Evolutionary conservation across 139 green algal species (phyloP).

Genomic region (Closterium sp.): DNA sequence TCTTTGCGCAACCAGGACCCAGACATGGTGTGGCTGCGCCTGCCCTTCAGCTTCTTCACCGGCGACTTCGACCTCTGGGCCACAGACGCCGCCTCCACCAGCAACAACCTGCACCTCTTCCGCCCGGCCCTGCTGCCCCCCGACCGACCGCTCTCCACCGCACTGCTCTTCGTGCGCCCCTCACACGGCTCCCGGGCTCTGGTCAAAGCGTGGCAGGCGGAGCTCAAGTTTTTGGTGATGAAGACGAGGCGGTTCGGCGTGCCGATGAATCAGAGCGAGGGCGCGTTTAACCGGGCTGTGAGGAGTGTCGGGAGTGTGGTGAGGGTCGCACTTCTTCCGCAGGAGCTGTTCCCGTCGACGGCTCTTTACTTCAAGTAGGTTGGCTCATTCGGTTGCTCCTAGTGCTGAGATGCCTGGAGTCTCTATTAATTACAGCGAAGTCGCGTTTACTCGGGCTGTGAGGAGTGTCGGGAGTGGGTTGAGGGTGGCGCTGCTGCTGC

Average conservation of each 20-base stretch:
- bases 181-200: background rate
- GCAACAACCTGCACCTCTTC: background rate
- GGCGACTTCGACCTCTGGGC: background rate
- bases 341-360: background rate
- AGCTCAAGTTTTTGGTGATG: background rate
- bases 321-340: background rate
- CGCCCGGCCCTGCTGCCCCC: background rate
- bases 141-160: background rate
- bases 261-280: background rate
- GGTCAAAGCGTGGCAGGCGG: background rate
- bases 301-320: background rate
- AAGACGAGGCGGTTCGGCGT: background rate
- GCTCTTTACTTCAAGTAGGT: background rate
- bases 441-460: no score
- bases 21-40: background rate
- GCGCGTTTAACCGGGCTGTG: background rate
- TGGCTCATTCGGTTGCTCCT: background rate
- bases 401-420: no score
- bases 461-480: no score
- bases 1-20: no score
- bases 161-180: background rate
- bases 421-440: no score
- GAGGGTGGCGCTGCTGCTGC: no score
- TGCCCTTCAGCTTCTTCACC: background rate
- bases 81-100: background rate